Conservation (phyloP, 345 rosid species). For the Lepidium sativum region DNA sequence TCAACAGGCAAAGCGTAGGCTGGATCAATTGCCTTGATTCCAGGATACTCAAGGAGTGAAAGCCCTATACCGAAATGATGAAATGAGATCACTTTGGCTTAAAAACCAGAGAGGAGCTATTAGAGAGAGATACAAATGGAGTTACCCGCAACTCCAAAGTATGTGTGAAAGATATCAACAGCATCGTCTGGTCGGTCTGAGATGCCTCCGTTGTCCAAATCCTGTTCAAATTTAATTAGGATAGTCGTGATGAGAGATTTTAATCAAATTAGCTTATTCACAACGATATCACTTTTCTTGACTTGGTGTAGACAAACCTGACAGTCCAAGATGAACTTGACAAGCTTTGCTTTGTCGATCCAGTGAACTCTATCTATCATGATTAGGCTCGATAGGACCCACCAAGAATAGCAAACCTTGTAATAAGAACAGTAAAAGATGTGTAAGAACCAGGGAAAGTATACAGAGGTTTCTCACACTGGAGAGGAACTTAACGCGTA, state of each 20-base stretch:
- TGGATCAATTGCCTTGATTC: conserved; percentile 78
- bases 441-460: neutral
- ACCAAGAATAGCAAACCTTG: conserved; percentile 92
- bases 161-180: conserved; percentile 80
- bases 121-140: neutral
- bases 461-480: neutral
- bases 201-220: conserved; percentile 75
- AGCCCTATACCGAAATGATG: conserved; percentile 46
- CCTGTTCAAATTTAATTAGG: conserved; percentile 31
- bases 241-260: neutral
- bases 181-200: conserved; percentile 88
- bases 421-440: neutral
- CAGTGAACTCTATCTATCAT: conserved; percentile 86
- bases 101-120: neutral
- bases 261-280: neutral
- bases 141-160: conserved; percentile 84
- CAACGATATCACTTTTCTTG: neutral
- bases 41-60: conserved; percentile 83
- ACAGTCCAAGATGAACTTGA: conserved; percentile 62
- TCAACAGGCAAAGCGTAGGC: conserved; percentile 88
- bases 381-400: conserved; percentile 90
- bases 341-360: conserved; percentile 73
- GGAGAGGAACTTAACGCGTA: conserved; percentile 22
- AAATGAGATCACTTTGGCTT: neutral
- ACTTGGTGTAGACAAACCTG: conserved; percentile 45